Evolutionary conservation across 352 stramenopile genomes (phyloP), one percentile per base, ranked within the genome.

Genomic region (Phytophthora ramorum): DNA sequence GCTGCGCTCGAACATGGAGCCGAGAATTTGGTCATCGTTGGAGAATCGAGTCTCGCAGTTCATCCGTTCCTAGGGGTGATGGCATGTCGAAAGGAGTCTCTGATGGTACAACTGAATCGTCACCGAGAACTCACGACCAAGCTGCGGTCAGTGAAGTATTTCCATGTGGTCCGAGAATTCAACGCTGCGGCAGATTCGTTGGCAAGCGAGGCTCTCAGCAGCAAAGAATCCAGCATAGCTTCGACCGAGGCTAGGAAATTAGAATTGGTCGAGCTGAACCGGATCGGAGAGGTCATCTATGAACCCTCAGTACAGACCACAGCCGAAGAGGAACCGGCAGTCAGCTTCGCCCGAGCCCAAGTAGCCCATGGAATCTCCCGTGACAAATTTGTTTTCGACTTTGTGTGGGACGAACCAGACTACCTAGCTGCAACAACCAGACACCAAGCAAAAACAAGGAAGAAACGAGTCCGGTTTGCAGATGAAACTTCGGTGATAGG

Each of bases 21-120:
- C 19, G 38, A 49, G 0, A 48, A 66, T 3, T 49, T 74, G 2
- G 28, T 74, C 0, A 45, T 71, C 1, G 59, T 69, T 0, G 58
- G 57, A 38, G 45, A 63, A 12, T 56, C 45, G 10, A 46, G 56
- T 34, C 48, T 58, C 38, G 48, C 48, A 37, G 47, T 53, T 20
- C 58, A 59, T 13, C 49, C 49, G 46, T 53, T 30, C 22, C 13
- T 54, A 58, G 28, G 41, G 28, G 58, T 66, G 30, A 58, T 61
- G 7, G 50, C 50, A 19, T 58, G 37, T n/a, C 34, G 34, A 10
- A 58, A 53, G n/a, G 53, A 61, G 12, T 37, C 53, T n/a, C 30
- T 61, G 12, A 53, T 61, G 41, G n/a, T 20, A 7, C 12, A n/a
- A n/a, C n/a, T n/a, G n/a, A n/a, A n/a, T n/a, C n/a, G n/a, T n/a